Percentiles rank a stretch among this genome's conserved stretches.
Conservation (phyloP, 352 stramenopile species). For the Phytophthora pistaciae region DNA sequence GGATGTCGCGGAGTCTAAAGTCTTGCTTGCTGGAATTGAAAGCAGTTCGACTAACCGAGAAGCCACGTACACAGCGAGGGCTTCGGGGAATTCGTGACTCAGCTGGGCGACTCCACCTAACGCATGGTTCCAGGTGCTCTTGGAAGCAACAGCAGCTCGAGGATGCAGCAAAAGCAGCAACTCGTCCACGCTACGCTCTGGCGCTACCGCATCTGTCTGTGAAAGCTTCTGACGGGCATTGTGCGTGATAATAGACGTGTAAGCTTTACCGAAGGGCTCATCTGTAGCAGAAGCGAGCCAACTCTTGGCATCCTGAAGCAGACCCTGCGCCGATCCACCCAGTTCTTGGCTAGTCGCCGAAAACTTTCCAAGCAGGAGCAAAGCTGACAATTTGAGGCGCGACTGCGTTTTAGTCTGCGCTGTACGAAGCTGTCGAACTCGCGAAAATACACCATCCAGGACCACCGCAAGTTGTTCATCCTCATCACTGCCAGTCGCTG, state of each 20-base stretch:
- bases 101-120: slow-evolving; percentile 30
- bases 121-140: slow-evolving; percentile 29
- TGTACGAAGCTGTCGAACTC: background rate
- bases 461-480: slow-evolving; percentile 21
- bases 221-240: slow-evolving; percentile 27
- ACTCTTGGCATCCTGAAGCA: slow-evolving; percentile 25
- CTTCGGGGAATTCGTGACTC: slow-evolving; percentile 27
- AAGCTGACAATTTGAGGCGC: slow-evolving; percentile 43
- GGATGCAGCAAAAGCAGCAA: slow-evolving; percentile 45
- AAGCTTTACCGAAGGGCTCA: slow-evolving; percentile 33
- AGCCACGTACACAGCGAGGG: slow-evolving; percentile 17
- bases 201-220: background rate
- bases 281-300: slow-evolving; percentile 27
- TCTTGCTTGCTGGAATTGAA: slow-evolving; percentile 16
- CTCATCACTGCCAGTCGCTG: background rate
- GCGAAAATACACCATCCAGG: slow-evolving; percentile 38
- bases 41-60: slow-evolving; percentile 39
- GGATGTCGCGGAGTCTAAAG: slow-evolving; percentile 5
- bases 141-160: slow-evolving; percentile 22
- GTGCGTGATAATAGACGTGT: slow-evolving; percentile 36
- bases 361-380: slow-evolving; percentile 43
- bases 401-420: background rate
- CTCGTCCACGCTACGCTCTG: slow-evolving; percentile 24
- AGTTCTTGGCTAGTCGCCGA: slow-evolving; percentile 15
- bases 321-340: slow-evolving; percentile 18